A percentile compares a stretch with the other conserved stretches of the same genome.
phyloP scores from a whole-genome alignment of 805 yeast genomes.

The Candida quercuum region DNA sequence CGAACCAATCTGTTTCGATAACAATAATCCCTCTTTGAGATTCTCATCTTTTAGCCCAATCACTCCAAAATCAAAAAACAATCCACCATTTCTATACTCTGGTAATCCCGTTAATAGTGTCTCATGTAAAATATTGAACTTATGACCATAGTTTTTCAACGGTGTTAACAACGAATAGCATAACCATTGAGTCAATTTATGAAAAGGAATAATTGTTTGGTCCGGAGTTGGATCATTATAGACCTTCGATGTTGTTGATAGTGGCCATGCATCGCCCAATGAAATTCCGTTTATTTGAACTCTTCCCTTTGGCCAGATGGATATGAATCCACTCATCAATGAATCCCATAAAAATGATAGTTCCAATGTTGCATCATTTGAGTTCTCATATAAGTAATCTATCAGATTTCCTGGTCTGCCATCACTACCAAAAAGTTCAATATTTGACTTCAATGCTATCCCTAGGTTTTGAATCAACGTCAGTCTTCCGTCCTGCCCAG shows the following conservation, averaged over 20 bases:
- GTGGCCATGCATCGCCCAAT: constrained; percentile 61
- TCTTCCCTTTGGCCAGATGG: constrained; percentile 62
- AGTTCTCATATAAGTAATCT: constrained; percentile 36
- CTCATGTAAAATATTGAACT: constrained; percentile 58
- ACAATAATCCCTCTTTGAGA: constrained; percentile 31
- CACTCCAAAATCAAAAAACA: constrained; percentile 52
- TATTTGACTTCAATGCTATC: constrained; percentile 33
- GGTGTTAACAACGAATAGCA: constrained; percentile 57
- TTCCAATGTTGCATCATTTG: constrained; percentile 27
- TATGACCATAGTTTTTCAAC: constrained; percentile 39
- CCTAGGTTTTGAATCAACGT: constrained; percentile 44
- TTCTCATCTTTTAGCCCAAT: constrained; percentile 40
- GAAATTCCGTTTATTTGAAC: constrained; percentile 43
- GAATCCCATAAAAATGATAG: constrained; percentile 47
- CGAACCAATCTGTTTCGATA: constrained; percentile 25
- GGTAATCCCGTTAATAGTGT: constrained; percentile 85
- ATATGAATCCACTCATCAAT: constrained; percentile 48
- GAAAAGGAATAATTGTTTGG: constrained; percentile 53
- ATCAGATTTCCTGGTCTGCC: constrained; percentile 50
- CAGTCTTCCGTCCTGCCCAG: constrained; percentile 52
- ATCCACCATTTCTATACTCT: constrained; percentile 75
- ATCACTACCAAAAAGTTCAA: constrained; percentile 39
- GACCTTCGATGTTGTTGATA: constrained; percentile 28
- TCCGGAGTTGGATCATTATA: constrained; percentile 12
- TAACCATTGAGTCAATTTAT: constrained; percentile 63